These are phyloP conservation scores for Suhomyces taliae DNA, from an alignment of 1,139 yeast species.

Conservation along the genomic window DNA sequence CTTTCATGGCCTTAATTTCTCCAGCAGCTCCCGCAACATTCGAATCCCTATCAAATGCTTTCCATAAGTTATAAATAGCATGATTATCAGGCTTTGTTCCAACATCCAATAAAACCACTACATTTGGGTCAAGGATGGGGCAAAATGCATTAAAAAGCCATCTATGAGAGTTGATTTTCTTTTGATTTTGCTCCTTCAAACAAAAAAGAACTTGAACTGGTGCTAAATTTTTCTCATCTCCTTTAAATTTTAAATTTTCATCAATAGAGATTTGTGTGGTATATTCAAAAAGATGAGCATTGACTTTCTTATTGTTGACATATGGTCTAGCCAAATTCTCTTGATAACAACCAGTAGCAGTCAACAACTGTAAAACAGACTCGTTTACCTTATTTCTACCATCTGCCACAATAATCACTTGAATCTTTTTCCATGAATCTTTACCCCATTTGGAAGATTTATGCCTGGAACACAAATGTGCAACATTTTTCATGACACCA, in stretches of 20 bases:
- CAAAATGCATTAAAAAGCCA: conserved; percentile 94
- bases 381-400: conserved; percentile 87
- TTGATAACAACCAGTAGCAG: conserved; percentile 94
- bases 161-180: conserved; percentile 91
- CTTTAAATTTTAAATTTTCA: conserved; percentile 77
- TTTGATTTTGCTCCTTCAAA: conserved; percentile 82
- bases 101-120: conserved; percentile 80
- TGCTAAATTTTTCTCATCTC: conserved; percentile 75
- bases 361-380: conserved; percentile 78
- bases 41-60: conserved; percentile 92
- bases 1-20: conserved; percentile 91
- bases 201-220: conserved; percentile 94
- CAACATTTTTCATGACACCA: conserved; percentile 87
- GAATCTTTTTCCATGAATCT: conserved; percentile 94
- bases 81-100: conserved; percentile 87
- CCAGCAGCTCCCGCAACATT: conserved; percentile 99
- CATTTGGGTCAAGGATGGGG: conserved; percentile 87
- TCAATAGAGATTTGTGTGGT: conserved; percentile 89
- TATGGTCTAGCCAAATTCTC: conserved; percentile 94
- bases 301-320: conserved; percentile 86
- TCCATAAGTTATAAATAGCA: conserved; percentile 91
- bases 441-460: conserved; percentile 90
- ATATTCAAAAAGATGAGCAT: conserved; percentile 91
- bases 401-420: conserved; percentile 86
- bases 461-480: conserved; percentile 78